These are phyloP conservation scores for Arctostaphylos glauca DNA, from an alignment of 148 eudicot species.

Conservation along the genomic window DNA sequence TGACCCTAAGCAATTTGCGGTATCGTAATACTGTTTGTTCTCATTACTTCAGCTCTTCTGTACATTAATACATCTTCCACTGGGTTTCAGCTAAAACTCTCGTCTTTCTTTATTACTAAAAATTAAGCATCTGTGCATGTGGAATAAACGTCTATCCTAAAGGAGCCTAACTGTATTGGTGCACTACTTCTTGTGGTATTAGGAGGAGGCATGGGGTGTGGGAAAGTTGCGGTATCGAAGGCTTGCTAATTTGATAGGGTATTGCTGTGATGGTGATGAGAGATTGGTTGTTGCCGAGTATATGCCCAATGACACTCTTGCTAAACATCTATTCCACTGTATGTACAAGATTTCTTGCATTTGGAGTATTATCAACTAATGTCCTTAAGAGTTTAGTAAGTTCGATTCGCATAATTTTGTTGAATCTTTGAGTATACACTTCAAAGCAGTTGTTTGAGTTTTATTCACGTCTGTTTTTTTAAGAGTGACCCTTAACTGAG, in stretches of 20 bases:
- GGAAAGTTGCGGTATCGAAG: conserved; percentile 69
- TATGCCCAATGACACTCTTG: conserved; percentile 95
- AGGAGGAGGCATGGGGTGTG: conserved; percentile 95
- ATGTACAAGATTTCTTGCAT: conserved; percentile 20
- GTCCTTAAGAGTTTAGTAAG: background rate
- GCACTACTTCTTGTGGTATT: conserved; percentile 5
- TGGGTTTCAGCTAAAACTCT: background rate
- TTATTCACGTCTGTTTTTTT: background rate
- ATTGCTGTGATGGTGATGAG: conserved; percentile 93
- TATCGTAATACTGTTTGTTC: conserved; percentile 14
- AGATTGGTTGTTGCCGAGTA: conserved; percentile 91
- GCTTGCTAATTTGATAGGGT: conserved; percentile 89
- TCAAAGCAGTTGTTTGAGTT: background rate
- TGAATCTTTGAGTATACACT: background rate
- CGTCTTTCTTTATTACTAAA: background rate
- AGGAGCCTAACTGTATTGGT: background rate
- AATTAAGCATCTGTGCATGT: background rate
- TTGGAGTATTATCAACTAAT: background rate
- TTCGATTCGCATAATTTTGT: background rate
- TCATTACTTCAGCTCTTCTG: background rate
- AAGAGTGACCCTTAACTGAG: background rate
- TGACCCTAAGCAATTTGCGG: conserved; percentile 84
- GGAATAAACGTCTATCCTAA: background rate
- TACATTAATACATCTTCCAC: background rate
- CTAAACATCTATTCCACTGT: conserved; percentile 96